Base-by-base conservation (phyloP, 306 rosid genomes). In the Lablab purpureus region DNA sequence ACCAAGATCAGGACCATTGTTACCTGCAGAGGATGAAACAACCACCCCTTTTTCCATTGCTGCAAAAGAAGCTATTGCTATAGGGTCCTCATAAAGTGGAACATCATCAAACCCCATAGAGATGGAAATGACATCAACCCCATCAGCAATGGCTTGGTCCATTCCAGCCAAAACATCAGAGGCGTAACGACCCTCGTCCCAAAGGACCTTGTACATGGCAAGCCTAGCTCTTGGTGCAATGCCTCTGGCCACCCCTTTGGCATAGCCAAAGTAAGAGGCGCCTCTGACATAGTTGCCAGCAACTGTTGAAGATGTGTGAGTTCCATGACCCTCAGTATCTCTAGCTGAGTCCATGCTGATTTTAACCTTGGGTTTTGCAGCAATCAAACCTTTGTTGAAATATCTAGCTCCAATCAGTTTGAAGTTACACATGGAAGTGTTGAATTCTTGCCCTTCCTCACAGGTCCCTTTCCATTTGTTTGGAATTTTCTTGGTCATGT, bases 51-150 rank as follows among this genome's bases (percentile, higher is more conserved):
- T 80, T 21, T 82, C 76, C 86, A 82, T 84, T 7, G 81, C 83
- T 50, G 79, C 41, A 84, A 84, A 82, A 18, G 86, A 43, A 69
- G 86, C 77, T 43, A 70, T 70, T 51, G 86, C 86, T 9, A 75
- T 36, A 9, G 62, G 62, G 62, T 82, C 82, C 51, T 75, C 47
- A n/a, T 82, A 76, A 2, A 79, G 46, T 47, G 84, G 82, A 7
- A 47, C 69, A 25, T 0, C 34, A 10, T 70, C 54, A 14, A 72
- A 56, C 59, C 83, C 85, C 59, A 79, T 50, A 0, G 81, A 82
- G 46, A 82, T 64, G 7, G 68, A 82, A 63, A 85, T 85, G 18
- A 82, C 81, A 63, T 82, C 88, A 46, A 81, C 86, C 8, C 84
- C 86, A 28, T 82, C 84, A 7, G 9, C 49, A 69, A 78, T 82